phyloP scores from a whole-genome alignment of 2,329 filamentous ascomycete species.

The Sporothrix brunneoviolacea region DNA sequence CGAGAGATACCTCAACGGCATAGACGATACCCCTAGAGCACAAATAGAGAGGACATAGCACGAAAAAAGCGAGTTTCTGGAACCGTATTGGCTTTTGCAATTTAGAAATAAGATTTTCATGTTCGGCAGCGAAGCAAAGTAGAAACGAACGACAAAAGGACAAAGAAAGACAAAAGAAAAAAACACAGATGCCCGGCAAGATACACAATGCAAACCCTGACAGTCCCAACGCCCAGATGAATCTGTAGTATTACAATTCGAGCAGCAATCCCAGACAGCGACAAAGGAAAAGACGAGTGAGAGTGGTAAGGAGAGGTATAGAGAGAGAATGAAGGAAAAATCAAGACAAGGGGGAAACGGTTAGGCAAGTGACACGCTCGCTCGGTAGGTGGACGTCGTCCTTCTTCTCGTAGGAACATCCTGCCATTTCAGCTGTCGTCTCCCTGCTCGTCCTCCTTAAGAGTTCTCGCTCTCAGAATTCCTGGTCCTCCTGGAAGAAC shows the following conservation, averaged over 20 bases:
- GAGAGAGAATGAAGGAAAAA: not conserved
- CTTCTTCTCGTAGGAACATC: no score
- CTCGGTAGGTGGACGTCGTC: not conserved
- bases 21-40: slow-evolving; percentile 7
- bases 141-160: not conserved
- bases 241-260: slow-evolving; percentile 10
- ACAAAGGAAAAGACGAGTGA: not conserved
- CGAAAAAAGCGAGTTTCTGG: not conserved
- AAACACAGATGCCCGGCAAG: not conserved
- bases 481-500: slow-evolving; percentile 97
- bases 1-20: slow-evolving; percentile 7
- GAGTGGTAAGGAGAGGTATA: not conserved
- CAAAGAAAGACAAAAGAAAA: not conserved
- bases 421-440: no score
- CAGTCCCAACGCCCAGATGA: slow-evolving; percentile 17
- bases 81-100: no score
- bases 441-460: no score
- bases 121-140: not conserved
- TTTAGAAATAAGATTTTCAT: no score
- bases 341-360: not conserved
- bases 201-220: slow-evolving; percentile 3
- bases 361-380: not conserved
- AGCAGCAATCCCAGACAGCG: not conserved
- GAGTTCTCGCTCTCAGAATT: slow-evolving; percentile 57
- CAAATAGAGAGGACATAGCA: not conserved